Conservation (phyloP, 192 early-diverging fungal species). For the Rhizophagus prolifer region DNA sequence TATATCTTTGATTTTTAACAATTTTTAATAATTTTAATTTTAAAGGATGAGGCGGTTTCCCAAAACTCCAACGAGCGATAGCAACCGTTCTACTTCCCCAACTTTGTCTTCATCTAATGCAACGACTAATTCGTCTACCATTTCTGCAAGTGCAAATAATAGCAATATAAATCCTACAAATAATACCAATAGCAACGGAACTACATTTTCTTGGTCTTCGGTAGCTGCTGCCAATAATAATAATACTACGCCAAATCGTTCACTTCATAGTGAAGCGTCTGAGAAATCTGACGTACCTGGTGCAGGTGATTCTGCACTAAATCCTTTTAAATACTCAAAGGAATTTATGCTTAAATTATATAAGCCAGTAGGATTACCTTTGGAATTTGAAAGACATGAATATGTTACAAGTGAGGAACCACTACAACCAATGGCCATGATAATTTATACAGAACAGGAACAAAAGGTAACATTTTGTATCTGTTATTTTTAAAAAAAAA, state of each 20-base stretch:
- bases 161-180: constrained; percentile 6
- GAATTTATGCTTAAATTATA: constrained; percentile 75
- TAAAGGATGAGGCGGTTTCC: constrained; percentile 33
- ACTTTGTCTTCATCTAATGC: constrained; percentile 26
- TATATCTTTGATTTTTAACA: not conserved
- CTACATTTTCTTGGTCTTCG: constrained; percentile 33
- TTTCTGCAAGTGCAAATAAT: not conserved
- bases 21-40: not conserved
- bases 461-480: constrained; percentile 48
- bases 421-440: constrained; percentile 60
- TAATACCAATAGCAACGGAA: constrained; percentile 1
- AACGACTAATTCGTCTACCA: constrained; percentile 11
- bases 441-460: constrained; percentile 59
- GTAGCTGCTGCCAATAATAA: constrained; percentile 31
- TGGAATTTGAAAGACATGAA: constrained; percentile 66
- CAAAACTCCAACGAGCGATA: constrained; percentile 25
- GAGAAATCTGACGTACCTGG: constrained; percentile 28
- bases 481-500: not conserved
- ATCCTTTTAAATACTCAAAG: constrained; percentile 68
- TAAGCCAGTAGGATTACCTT: constrained; percentile 54
- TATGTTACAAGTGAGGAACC: constrained; percentile 62
- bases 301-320: constrained; percentile 33
- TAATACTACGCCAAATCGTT: constrained; percentile 25
- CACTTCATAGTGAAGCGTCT: constrained; percentile 21
- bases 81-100: constrained; percentile 21